These are phyloP conservation scores for Dimocarpus longan DNA, from an alignment of 345 rosid genomes.

Conservation along the genomic window DNA sequence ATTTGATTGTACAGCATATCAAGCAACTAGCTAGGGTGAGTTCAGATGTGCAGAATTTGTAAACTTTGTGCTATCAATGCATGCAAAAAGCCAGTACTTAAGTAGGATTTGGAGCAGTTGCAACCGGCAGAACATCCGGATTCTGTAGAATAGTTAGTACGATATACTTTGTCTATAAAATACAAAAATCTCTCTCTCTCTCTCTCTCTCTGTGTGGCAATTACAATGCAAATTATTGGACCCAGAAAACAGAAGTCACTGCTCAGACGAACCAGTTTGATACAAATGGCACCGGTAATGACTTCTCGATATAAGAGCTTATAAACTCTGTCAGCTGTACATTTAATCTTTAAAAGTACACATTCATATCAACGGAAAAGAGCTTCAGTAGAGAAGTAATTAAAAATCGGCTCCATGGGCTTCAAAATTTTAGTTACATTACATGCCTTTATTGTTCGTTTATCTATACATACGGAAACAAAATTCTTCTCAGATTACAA, in stretches of 20 bases:
- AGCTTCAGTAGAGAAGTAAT: neutral
- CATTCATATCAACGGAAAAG: conserved; percentile 1
- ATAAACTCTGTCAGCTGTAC: neutral
- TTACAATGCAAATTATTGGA: neutral
- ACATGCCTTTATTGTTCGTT: neutral
- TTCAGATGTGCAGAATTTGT: neutral
- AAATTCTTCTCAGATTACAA: neutral
- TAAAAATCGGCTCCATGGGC: neutral
- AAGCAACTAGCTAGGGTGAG: neutral
- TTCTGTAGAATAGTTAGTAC: neutral
- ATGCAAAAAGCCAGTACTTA: neutral
- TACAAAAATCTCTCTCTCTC: neutral
- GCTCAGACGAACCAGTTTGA: neutral
- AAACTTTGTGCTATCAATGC: neutral
- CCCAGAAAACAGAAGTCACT: neutral
- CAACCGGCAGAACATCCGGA: neutral
- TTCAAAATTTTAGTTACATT: conserved; percentile 11
- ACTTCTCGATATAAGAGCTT: neutral
- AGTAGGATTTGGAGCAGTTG: neutral
- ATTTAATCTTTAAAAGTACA: neutral
- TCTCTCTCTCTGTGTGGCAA: neutral
- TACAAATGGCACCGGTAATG: neutral
- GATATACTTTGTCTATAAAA: neutral
- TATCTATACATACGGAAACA: conserved; percentile 1
- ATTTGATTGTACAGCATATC: neutral